Evolutionary conservation across 257 asterid genomes (phyloP).

Genomic region (Solanum pimpinellifolium): DNA sequence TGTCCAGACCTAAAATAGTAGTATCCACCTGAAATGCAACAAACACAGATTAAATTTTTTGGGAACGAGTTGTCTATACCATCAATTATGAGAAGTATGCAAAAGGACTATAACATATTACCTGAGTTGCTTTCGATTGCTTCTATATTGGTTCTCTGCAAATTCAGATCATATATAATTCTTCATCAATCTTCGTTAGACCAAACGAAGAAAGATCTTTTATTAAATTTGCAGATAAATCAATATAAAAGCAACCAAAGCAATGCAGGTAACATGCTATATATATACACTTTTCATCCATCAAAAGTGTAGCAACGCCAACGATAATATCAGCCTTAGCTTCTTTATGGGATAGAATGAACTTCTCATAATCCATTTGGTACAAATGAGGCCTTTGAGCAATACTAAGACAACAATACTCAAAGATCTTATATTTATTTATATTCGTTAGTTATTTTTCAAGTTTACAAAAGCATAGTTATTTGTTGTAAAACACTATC

Average conservation of each 20-base stretch:
- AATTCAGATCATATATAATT: constrained; percentile 73
- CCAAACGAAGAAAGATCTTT: constrained; percentile 49
- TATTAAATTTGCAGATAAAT: too few species aligned
- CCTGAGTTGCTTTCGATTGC: constrained; percentile 73
- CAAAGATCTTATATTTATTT: neutral
- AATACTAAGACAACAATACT: neutral
- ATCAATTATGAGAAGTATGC: neutral
- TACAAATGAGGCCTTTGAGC: constrained; percentile 33
- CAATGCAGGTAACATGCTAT: too few species aligned
- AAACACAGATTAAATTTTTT: neutral
- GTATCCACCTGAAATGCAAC: constrained; percentile 57
- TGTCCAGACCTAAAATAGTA: constrained; percentile 80
- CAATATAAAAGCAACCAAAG: too few species aligned
- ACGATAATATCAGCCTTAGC: constrained; percentile 89
- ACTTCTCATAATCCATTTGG: constrained; percentile 89
- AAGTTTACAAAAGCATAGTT: neutral
- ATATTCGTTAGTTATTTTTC: neutral
- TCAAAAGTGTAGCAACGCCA: constrained; percentile 92
- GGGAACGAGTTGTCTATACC: neutral
- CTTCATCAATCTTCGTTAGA: constrained; percentile 85
- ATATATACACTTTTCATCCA: constrained; percentile 77
- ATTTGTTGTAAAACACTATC: neutral
- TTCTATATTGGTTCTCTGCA: constrained; percentile 88
- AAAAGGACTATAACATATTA: neutral
- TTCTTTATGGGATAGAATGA: constrained; percentile 93